A percentile compares a stretch with the other conserved stretches of the same genome.
Evolutionary conservation across 805 yeast genomes (phyloP).

Genomic region (Candida tibetensis): DNA sequence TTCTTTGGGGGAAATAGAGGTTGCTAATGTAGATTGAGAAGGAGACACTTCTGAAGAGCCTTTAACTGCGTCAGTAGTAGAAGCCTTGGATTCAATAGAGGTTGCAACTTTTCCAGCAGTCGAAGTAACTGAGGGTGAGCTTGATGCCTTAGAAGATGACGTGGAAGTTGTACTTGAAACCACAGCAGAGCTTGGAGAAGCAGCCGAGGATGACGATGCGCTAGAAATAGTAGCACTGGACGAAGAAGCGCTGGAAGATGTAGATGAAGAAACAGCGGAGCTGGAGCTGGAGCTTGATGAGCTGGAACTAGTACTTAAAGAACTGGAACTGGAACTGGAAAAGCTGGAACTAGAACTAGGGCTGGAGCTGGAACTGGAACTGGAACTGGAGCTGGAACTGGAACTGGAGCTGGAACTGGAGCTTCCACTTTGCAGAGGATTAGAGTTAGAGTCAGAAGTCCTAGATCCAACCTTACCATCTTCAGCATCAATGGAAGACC

Average conservation of each 20-base stretch:
- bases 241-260: constrained; percentile 2
- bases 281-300: constrained; percentile 3
- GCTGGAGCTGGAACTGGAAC: constrained; percentile 8
- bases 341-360: constrained; percentile 6
- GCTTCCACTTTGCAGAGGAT: constrained; percentile 32
- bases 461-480: constrained; percentile 66
- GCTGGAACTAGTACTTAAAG: constrained; percentile 10
- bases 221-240: constrained; percentile 9
- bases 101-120: not conserved
- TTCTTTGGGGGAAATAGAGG: not conserved
- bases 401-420: constrained; percentile 4
- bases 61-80: not conserved
- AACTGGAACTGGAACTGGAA: constrained; percentile 11
- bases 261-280: constrained; percentile 3
- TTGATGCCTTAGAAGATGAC: constrained; percentile 9
- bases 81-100: not conserved
- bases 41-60: not conserved
- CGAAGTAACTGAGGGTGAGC: not conserved
- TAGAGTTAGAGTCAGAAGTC: constrained; percentile 39
- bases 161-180: constrained; percentile 18
- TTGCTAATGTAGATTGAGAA: not conserved
- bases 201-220: constrained; percentile 9
- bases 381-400: constrained; percentile 18
- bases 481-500: constrained; percentile 56
- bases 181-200: constrained; percentile 21